Evolutionary conservation across 305 asterid species (phyloP), one percentile per base, ranked within the genome.

Genomic region (Euphrasia arctica): DNA sequence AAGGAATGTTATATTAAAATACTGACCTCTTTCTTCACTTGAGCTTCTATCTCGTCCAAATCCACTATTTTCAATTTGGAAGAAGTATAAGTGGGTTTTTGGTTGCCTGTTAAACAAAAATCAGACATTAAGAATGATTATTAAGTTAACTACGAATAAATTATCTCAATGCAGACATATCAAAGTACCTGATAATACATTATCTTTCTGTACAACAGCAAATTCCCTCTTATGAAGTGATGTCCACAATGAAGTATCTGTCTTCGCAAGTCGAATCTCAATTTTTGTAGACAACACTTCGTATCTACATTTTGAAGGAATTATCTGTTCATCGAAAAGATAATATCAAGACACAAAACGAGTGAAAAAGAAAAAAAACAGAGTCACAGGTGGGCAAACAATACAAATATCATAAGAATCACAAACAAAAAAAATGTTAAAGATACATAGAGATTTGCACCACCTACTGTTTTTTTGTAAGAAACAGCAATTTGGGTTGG

Each of bases 11-110:
- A 39, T 39, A 6, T 39, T 39, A 28, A 51, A 29, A 1, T 6
- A 49, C 58, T 1, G 56, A 93, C 99, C 99, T 88, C 92, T 62
- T 88, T 81, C 68, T 88, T 93, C 50, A 90, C 77, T 75, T 78
- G 68, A 70, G 99, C 99, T 77, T 90, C 99, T 58, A 90, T 74
- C 76, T 88, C 88, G 83, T 93, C 97, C 99, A 97, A 93, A 67
- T 93, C 92, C 22, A 75, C 84, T 49, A 74, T 50, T 72, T 70
- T 86, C 29, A 83, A 80, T 70, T 88, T 93, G 25, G 99, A 90
- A 27, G 96, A 86, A 63, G 99, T 97, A 65, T 90, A 90, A 8
- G 85, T 25, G 58, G 92, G 95, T 70, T 84, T 83, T 3, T 60
- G 83, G 56, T 51, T 74, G 41, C 74, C 97, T 88, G 79, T 13